These are phyloP conservation scores for Lasiodiplodia sp. DNA, from an alignment of 2,329 filamentous ascomycete species.

Conservation along the genomic window DNA sequence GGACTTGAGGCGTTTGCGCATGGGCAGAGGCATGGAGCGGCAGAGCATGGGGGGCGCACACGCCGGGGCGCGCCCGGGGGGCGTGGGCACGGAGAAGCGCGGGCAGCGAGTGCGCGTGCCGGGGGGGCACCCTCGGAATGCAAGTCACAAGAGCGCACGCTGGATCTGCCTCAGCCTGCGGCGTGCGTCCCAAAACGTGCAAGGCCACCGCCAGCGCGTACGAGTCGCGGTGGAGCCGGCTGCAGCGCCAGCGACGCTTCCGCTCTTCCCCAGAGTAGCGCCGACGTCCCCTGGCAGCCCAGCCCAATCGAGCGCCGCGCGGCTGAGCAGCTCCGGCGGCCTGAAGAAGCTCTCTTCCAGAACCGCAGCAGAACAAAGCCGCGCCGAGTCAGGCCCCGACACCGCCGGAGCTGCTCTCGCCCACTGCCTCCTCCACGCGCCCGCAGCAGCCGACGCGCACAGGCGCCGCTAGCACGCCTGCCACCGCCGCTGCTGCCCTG, in stretches of 20 bases:
- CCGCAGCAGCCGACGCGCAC: background rate
- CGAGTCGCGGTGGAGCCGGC: constrained; percentile 27
- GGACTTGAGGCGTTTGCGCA: constrained; percentile 30
- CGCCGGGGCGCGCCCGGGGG: constrained; percentile 19
- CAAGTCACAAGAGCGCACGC: constrained; percentile 30
- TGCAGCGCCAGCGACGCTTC: constrained; percentile 28
- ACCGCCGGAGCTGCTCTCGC: constrained; percentile 9
- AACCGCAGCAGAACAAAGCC: constrained; percentile 23
- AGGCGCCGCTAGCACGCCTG: background rate
- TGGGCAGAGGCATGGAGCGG: constrained; percentile 29
- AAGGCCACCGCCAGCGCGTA: constrained; percentile 28
- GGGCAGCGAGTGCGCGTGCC: constrained; percentile 9
- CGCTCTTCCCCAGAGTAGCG: constrained; percentile 28
- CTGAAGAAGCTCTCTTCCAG: constrained; percentile 27
- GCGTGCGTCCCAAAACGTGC: constrained; percentile 26
- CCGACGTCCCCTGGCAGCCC: constrained; percentile 26
- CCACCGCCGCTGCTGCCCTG: background rate
- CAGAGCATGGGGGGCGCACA: constrained; percentile 27
- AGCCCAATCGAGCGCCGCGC: constrained; percentile 26
- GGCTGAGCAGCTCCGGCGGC: constrained; percentile 23
- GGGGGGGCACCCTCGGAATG: constrained; percentile 17
- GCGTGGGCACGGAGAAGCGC: constrained; percentile 10
- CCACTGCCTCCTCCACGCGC: constrained; percentile 8
- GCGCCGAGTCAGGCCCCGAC: constrained; percentile 19
- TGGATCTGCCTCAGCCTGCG: constrained; percentile 28